Base-by-base conservation (phyloP, 2,329 filamentous ascomycete genomes). In the Cadophora sp. region DNA sequence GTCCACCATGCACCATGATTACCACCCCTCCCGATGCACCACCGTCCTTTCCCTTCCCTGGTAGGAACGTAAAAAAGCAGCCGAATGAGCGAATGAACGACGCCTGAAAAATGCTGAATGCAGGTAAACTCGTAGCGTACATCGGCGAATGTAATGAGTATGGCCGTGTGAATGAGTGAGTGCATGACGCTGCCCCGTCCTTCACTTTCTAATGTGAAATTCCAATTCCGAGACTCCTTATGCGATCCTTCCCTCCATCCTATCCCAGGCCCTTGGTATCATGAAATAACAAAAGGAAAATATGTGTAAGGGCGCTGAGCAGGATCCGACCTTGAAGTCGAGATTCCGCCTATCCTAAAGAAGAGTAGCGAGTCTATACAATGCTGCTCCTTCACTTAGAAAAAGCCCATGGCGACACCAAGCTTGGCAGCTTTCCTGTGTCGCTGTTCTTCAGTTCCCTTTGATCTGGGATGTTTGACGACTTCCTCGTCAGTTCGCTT, bases 221-320 rank as follows among this genome's bases (percentile, higher is more conserved):
- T 27, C 56, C 30, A 30, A 56, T 53, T 55, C 62, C 59, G n/a
- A 51, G 50, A 63, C 59, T 62, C 62, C 66, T 39, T 39, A 47
- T 65, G 58, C 62, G 33, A 53, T 51, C 63, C 64, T n/a, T 58
- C 47, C 47, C 45, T 51, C 41, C 13, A 45, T n/a, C 50, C 24
- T 33, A 3, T 39, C 33, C 53, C n/a, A 39, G 36, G 33, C 55
- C 59, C 70, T 50, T 70, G 66, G 68, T 70, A 70, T 69, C 68
- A 70, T 67, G 27, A 55, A 56, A 68, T 66, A 78, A 78, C 75
- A 77, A 74, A 76, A 77, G 76, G 76, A 65, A 63, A 66, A 80
- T 80, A 80, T 68, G 41, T 64, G 53, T 58, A 66, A 33, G 41
- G 43, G 60, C 33, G 39, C n/a, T 43, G 41, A 65, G 48, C 65